Conservation (phyloP, 2,329 filamentous ascomycete genomes). For the Talaromyces rugulosus region DNA sequence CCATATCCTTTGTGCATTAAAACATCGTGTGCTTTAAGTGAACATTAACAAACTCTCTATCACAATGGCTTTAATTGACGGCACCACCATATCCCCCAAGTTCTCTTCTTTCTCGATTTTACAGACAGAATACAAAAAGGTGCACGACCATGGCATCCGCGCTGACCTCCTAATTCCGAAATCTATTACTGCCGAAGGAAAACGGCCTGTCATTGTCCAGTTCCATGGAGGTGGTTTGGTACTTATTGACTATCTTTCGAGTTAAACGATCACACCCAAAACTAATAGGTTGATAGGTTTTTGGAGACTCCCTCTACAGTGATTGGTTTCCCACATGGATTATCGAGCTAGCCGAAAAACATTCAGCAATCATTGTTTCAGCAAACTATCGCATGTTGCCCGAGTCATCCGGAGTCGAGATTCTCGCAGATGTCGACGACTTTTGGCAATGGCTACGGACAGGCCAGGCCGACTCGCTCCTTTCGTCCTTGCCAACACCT, state of each 20-base stretch:
- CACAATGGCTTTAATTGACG: slow-evolving; percentile 4
- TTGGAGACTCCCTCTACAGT: slow-evolving; percentile 9
- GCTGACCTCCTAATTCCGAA: slow-evolving; percentile 10
- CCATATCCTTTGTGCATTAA: background rate
- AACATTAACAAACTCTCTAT: background rate
- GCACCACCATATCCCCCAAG: background rate
- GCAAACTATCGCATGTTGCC: slow-evolving; percentile 48
- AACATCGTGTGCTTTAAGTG: background rate
- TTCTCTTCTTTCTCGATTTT: slow-evolving; percentile 6
- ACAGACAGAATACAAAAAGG: slow-evolving; percentile 6
- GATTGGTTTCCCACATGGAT: slow-evolving; percentile 27
- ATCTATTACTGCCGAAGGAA: background rate
- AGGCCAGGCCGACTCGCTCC: slow-evolving; percentile 8
- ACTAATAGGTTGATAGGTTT: background rate
- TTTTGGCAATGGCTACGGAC: slow-evolving; percentile 44
- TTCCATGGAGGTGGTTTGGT: slow-evolving; percentile 13
- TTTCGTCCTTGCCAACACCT: slow-evolving; percentile 14
- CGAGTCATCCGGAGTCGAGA: slow-evolving; percentile 41
- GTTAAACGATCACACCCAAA: background rate
- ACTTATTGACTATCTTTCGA: background rate
- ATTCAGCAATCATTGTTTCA: slow-evolving; percentile 40
- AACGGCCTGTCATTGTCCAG: slow-evolving; percentile 7
- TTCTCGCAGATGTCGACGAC: slow-evolving; percentile 43
- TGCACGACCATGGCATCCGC: slow-evolving; percentile 7
- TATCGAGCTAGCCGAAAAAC: slow-evolving; percentile 32